Base-by-base conservation (phyloP, 352 stramenopile genomes). In the Phytophthora megakarya region DNA sequence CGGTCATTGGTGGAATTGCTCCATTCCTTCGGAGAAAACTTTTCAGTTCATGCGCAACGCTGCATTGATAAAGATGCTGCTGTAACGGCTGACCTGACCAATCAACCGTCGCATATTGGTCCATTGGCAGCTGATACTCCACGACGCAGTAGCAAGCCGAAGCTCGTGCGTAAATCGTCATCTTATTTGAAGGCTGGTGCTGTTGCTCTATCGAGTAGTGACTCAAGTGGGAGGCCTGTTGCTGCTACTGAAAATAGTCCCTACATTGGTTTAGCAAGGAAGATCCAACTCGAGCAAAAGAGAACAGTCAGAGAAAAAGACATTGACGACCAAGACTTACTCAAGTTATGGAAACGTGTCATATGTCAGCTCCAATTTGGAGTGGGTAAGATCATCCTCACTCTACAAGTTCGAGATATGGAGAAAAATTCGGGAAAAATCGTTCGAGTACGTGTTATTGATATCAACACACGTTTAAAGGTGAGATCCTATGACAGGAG, bases 331-430 rank as follows among this genome's bases (percentile, higher is more conserved):
- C 62, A 80, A n/a, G 82, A 91, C 46, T 65, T 94, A 44, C 60
- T 92, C 1, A 95, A 93, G 55, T 46, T 95, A 22, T 92, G 84
- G 82, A 86, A 86, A 57, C 84, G 87, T 16, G 70, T 91, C 25
- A 60, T 88, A 18, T 88, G 82, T 44, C 51, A 84, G 40, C 52
- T 86, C 13, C 71, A 83, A 47, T 91, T 91, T 61, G 72, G 73
- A 9, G 75, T 91, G 18, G 68, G 73, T 16, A 70, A 86, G 22
- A 61, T 89, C 33, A 75, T 65, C 5, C 54, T 91, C 11, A 76
- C 71, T 18, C 65, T 91, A 23, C 73, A 87, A 70, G 72, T 92
- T 38, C 70, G 69, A 25, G 82, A 88, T 46, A 61, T 85, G 18
- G 71, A 62, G 1, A 59, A 70, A 11, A 35, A 47, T 0, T 66